These are phyloP conservation scores for Lumnitzera littorea DNA, from an alignment of 345 rosid species.

Conservation along the genomic window DNA sequence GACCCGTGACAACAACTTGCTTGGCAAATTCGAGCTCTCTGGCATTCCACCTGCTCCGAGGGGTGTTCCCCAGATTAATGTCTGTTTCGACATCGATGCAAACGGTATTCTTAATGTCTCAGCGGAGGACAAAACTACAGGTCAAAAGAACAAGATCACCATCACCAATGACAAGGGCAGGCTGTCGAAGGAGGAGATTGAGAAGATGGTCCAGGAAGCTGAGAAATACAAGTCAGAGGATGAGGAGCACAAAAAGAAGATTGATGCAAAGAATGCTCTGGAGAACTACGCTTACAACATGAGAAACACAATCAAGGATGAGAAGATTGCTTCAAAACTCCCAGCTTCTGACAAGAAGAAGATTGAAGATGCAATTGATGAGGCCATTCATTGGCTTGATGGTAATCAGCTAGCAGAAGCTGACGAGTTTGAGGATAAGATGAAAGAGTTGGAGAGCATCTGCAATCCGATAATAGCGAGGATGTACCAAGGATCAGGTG, in stretches of 20 bases:
- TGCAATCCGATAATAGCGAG: conserved; percentile 24
- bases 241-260: conserved; percentile 27
- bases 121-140: conserved; percentile 22
- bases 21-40: conserved; percentile 27
- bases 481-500: conserved; percentile 12
- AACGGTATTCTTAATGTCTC: conserved; percentile 23
- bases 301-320: conserved; percentile 23
- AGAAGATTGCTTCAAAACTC: conserved; percentile 19
- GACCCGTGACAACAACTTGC: conserved; percentile 24
- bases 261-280: conserved; percentile 19
- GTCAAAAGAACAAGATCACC: conserved; percentile 26
- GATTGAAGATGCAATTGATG: conserved; percentile 19
- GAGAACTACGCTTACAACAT: conserved; percentile 20
- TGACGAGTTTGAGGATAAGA: conserved; percentile 23
- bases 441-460: conserved; percentile 21
- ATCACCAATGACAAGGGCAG: conserved; percentile 26
- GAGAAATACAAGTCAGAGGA: conserved; percentile 27
- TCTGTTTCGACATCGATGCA: conserved; percentile 27
- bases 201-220: conserved; percentile 27
- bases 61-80: conserved; percentile 28
- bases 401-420: conserved; percentile 18
- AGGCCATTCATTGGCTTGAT: conserved; percentile 24
- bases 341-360: conserved; percentile 22
- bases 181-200: conserved; percentile 24
- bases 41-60: conserved; percentile 29